Evolutionary conservation across 169 alveolate genomes (phyloP).

Genomic region (Ichthyophthirius multifiliis): DNA sequence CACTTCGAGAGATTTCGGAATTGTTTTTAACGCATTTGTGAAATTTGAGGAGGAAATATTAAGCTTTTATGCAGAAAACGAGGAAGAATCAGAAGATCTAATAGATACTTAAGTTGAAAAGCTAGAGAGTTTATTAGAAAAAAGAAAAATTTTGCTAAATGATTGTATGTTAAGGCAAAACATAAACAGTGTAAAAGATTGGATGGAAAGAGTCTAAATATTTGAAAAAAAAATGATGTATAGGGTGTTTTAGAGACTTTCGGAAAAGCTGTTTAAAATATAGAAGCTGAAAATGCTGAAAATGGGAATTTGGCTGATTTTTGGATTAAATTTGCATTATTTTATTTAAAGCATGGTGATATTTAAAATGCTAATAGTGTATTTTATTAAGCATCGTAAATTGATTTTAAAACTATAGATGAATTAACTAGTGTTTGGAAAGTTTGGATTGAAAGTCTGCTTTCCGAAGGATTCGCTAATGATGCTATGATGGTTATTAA

Average conservation of each 20-base stretch:
- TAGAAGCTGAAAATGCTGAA: slow-evolving; percentile 73
- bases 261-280: slow-evolving; percentile 72
- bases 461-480: slow-evolving; percentile 52
- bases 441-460: slow-evolving; percentile 79
- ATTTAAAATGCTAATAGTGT: slow-evolving; percentile 60
- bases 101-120: slow-evolving; percentile 50
- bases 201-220: slow-evolving; percentile 74
- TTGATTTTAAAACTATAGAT: neutral
- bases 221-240: slow-evolving; percentile 52
- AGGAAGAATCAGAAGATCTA: slow-evolving; percentile 36
- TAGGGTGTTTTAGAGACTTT: slow-evolving; percentile 53
- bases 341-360: slow-evolving; percentile 71
- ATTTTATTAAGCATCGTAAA: slow-evolving; percentile 56
- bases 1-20: slow-evolving; percentile 89
- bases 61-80: slow-evolving; percentile 55
- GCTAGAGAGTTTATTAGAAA: slow-evolving; percentile 61
- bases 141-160: slow-evolving; percentile 71
- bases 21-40: slow-evolving; percentile 84
- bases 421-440: neutral
- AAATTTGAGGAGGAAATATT: slow-evolving; percentile 84
- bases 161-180: slow-evolving; percentile 71
- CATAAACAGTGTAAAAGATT: slow-evolving; percentile 80
- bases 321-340: slow-evolving; percentile 73
- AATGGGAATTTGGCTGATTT: slow-evolving; percentile 71
- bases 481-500: slow-evolving; percentile 62